Conservation (phyloP, 176 grass and related monocot genomes). For the Triticum turgidum region DNA sequence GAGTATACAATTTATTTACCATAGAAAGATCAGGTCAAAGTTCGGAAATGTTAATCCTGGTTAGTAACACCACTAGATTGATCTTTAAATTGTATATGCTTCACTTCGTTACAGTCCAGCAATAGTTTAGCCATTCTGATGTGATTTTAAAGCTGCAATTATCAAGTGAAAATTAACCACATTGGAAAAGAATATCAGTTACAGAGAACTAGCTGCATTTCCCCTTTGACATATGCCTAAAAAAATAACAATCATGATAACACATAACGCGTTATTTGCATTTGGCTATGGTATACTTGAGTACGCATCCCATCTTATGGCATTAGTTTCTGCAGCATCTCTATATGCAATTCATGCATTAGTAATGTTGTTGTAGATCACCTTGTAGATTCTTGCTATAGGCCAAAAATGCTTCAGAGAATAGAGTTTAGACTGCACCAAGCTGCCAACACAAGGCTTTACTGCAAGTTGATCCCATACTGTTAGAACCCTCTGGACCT, state of each 20-base stretch:
- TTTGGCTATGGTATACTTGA: not conserved
- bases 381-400: not conserved
- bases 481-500: not conserved
- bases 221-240: not conserved
- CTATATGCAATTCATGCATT: slow-evolving; percentile 6
- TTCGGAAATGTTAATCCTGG: not conserved
- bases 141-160: not conserved
- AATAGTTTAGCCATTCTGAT: not conserved
- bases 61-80: not conserved
- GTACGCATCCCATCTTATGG: not conserved
- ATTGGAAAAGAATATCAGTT: not conserved
- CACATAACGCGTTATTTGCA: not conserved
- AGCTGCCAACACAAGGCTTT: not conserved
- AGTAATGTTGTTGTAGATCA: not conserved
- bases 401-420: slow-evolving; percentile 9
- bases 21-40: not conserved
- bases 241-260: not conserved
- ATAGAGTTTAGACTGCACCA: not conserved
- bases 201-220: not conserved
- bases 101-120: not conserved
- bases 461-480: not conserved
- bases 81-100: not conserved
- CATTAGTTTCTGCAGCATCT: not conserved
- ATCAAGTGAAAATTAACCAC: not conserved
- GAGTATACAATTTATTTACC: not conserved